These are phyloP conservation scores for Beauveria sp. DNA, from an alignment of 2,329 filamentous ascomycete genomes.

Conservation along the genomic window DNA sequence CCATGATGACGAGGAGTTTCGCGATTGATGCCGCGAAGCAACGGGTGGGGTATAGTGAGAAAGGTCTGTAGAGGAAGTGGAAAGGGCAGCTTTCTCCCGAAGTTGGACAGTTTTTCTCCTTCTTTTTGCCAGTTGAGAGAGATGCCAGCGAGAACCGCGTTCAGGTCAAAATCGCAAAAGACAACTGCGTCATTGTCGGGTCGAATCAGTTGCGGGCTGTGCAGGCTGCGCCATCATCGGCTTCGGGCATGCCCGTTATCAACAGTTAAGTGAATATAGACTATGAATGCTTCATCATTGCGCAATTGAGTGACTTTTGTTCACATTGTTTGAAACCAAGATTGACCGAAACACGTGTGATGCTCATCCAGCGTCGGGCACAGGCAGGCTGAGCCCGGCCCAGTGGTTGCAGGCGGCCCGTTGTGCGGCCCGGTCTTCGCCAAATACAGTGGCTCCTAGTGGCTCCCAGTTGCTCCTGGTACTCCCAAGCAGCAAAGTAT, in stretches of 20 bases:
- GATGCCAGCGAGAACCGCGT: not conserved
- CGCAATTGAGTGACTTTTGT: not conserved
- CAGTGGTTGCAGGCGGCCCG: constrained; percentile 3
- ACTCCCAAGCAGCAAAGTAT: too few species aligned
- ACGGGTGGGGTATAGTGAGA: not conserved
- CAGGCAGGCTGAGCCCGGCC: constrained; percentile 1
- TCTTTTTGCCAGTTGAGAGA: not conserved
- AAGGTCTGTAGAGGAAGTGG: not conserved
- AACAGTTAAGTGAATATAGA: not conserved
- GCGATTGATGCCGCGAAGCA: not conserved
- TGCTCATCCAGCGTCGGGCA: not conserved
- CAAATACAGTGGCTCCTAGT: too few species aligned
- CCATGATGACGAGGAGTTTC: too few species aligned
- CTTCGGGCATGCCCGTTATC: not conserved
- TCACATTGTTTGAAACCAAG: not conserved
- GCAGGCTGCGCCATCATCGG: constrained; percentile 1
- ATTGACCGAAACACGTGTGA: not conserved
- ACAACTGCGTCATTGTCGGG: not conserved
- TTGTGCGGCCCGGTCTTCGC: constrained; percentile 1
- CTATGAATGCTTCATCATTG: not conserved
- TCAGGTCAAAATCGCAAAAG: not conserved
- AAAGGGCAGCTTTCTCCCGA: not conserved
- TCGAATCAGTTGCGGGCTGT: not conserved
- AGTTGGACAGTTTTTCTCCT: not conserved
- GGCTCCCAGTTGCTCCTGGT: too few species aligned